These are phyloP conservation scores for Penicillium taxi DNA, from an alignment of 495 filamentous ascomycete genomes.

Conservation along the genomic window DNA sequence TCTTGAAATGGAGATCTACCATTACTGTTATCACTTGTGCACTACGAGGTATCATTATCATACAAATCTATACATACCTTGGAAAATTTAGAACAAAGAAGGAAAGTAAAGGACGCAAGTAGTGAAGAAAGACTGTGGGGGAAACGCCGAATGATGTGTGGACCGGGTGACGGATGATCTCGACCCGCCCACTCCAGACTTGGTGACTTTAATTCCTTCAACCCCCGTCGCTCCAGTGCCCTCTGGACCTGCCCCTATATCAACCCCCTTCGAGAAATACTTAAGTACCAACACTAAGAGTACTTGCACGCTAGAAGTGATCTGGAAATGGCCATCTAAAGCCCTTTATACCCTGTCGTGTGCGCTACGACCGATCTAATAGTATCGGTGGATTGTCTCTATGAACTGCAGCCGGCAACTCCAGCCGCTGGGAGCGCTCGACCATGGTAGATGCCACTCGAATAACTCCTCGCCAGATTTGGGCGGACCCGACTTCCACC, in stretches of 20 bases:
- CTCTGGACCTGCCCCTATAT: no score
- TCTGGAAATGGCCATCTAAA: slow-evolving; percentile 16
- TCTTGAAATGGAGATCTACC: no score
- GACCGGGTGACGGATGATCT: slow-evolving; percentile 19
- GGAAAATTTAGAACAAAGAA: no score
- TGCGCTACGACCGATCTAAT: slow-evolving; percentile 1
- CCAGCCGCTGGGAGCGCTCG: slow-evolving; percentile 13
- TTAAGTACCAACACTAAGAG: no score
- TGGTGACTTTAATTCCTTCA: slow-evolving; percentile 4
- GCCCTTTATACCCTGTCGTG: neutral
- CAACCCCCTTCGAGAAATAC: no score
- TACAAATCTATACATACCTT: no score
- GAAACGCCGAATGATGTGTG: slow-evolving; percentile 9
- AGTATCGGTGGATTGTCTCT: slow-evolving; percentile 11
- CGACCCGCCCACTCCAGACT: slow-evolving; percentile 16
- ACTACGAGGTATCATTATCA: no score
- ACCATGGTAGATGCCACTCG: slow-evolving; percentile 35
- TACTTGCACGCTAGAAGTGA: neutral
- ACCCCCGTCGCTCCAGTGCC: neutral
- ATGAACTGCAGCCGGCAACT: slow-evolving; percentile 20
- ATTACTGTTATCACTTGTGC: no score
- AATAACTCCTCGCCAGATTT: slow-evolving; percentile 44
- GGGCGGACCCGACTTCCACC: slow-evolving; percentile 42
- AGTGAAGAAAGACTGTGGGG: slow-evolving; percentile 8
- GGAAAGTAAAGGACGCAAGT: no score